Conservation (phyloP, 2,329 filamentous ascomycete species). For the Parafenestella ontariensis region DNA sequence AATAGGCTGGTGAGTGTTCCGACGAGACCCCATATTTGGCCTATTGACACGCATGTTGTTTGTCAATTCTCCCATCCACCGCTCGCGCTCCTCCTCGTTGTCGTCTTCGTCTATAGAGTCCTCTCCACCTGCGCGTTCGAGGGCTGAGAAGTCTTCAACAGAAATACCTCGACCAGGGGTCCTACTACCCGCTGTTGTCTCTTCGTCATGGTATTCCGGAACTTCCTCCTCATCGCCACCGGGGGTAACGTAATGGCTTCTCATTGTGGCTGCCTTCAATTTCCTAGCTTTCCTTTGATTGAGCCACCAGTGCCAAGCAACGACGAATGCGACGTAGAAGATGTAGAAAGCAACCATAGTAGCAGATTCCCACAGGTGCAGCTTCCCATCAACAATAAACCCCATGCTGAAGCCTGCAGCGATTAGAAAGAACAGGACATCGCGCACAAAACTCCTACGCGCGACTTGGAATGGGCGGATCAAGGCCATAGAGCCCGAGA, state of each 20-base stretch:
- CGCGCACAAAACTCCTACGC: constrained; percentile 86
- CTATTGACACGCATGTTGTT: constrained; percentile 91
- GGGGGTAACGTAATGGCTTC: constrained; percentile 74
- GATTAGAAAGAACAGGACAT: constrained; percentile 89
- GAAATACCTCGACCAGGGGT: constrained; percentile 58
- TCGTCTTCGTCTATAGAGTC: constrained; percentile 63
- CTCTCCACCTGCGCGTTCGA: constrained; percentile 66
- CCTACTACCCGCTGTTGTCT: constrained; percentile 51
- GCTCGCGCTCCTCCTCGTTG: constrained; percentile 68
- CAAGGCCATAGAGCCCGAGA: constrained; percentile 95
- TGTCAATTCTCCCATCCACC: constrained; percentile 78
- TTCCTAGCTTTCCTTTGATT: constrained; percentile 67
- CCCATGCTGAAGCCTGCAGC: constrained; percentile 86
- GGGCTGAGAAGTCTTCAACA: constrained; percentile 68
- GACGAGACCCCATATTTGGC: constrained; percentile 68
- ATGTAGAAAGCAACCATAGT: constrained; percentile 90
- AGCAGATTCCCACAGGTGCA: constrained; percentile 88
- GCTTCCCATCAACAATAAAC: constrained; percentile 82
- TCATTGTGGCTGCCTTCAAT: constrained; percentile 72
- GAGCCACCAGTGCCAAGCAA: constrained; percentile 89
- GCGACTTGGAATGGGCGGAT: constrained; percentile 95
- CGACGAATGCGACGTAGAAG: constrained; percentile 88
- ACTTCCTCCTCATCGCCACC: constrained; percentile 65
- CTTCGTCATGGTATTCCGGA: constrained; percentile 61
- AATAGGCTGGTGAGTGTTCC: constrained; percentile 81